Evolutionary conservation across 257 asterid genomes (phyloP), one percentile per base, ranked within the genome.

Genomic region (Solanum clarkiae): DNA sequence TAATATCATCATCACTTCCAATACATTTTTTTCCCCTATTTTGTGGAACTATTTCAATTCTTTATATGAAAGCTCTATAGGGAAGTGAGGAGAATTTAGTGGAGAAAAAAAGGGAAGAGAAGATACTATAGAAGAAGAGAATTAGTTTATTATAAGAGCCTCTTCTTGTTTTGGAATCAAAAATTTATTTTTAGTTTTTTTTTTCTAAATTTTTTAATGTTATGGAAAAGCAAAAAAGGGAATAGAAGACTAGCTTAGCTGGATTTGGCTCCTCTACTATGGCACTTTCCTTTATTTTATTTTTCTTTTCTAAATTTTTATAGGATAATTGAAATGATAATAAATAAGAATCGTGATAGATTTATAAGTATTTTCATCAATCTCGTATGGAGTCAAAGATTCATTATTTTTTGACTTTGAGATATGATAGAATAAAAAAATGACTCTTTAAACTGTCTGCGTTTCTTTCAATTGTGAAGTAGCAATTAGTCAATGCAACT

Each of bases 1-100:
- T 20, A 49, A 89, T 88, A 91, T 92, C 95, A 94, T 87, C 85
- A 89, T 24, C 86, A 86, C 88, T 86, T 55, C 86, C 72, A 17
- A 77, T 77, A 77, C 82, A 77, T 77, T 45, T 45, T 2, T 22
- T 47, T 29, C 7, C 82, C 82, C 40, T 15, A 16, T 77, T 51
- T 26, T 51, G 53, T 51, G 82, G 82, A 77, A 68, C 26, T 32
- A 77, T 13, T 77, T 74, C 54, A 42, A 5, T 77, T 77, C 15
- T 53, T 26, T 77, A 29, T 51, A 26, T 51, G 63, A n/a, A n/a
- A 44, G 53, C 20, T 45, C 57, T 1, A 12, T 22, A 13, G 44
- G 42, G 42, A 51, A 45, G 81, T 47, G 49, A n/a, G 22, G 45
- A 47, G 60, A 14, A 72, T 13, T n/a, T 13, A 47, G 5, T 72